Conservation (phyloP, 2,329 filamentous ascomycete species). For the Ophiocordyceps camponoti-leonardi region DNA sequence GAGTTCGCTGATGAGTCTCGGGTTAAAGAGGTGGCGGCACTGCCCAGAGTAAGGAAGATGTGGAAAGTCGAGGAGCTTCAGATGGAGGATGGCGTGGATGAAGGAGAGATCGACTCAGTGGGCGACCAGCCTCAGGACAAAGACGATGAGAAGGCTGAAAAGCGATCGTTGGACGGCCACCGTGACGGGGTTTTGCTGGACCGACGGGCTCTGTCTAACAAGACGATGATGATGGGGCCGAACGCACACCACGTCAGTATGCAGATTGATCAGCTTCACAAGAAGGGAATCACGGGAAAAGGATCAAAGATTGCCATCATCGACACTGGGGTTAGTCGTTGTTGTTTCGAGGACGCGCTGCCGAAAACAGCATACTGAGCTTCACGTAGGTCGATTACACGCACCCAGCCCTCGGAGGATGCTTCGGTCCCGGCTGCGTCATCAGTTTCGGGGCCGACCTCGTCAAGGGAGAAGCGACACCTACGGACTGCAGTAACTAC, state of each 20-base stretch:
- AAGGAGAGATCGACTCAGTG: background rate
- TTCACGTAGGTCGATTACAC: conserved; percentile 38
- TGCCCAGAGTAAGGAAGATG: background rate
- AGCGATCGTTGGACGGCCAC: background rate
- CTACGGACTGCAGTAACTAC: conserved; percentile 35
- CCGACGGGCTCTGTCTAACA: background rate
- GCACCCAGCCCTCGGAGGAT: conserved; percentile 45
- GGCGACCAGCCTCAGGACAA: background rate
- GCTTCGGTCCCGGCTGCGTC: conserved; percentile 41
- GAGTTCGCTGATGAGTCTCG: background rate
- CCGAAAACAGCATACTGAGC: background rate
- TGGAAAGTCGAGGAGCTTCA: background rate
- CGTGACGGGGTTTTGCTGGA: background rate
- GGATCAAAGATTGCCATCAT: conserved; percentile 36
- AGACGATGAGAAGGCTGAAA: background rate
- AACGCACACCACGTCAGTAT: conserved; percentile 23
- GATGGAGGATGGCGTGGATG: too few relatives aligned
- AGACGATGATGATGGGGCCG: background rate
- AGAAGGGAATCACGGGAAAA: conserved; percentile 28
- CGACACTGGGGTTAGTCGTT: conserved; percentile 32
- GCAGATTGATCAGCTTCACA: conserved; percentile 34
- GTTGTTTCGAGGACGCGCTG: background rate
- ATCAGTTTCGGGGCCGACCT: conserved; percentile 40
- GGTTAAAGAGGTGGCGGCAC: background rate
- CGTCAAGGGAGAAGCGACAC: conserved; percentile 31